Evolutionary conservation across 192 early-diverging fungal species (phyloP), one percentile per base, ranked within the genome.

Genomic region (Linnemannia zychae): DNA sequence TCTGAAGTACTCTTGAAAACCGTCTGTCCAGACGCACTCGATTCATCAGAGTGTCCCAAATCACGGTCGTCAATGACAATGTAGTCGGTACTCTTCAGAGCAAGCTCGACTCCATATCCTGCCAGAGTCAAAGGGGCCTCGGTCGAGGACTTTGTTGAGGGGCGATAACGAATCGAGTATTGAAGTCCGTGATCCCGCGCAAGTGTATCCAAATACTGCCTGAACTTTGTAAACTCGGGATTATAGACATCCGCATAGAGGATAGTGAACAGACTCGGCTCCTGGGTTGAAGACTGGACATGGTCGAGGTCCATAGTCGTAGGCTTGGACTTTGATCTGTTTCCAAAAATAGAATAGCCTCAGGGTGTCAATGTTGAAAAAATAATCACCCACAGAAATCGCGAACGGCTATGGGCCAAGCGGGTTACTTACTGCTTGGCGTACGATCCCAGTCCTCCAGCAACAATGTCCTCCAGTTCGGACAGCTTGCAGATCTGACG

Each of bases 61-160:
- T 94, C 91, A 31, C 98, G 94, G 86, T 99, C 98, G 77, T 99
- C 98, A 50, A 95, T 94, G 24, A 97, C 97, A 86, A 96, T 95
- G 89, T 99, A 99, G 81, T 99, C 99, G 12, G 97, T 97, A 70
- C 92, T 98, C 88, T 99, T 99, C n/a, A 99, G 78, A 17, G 93
- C 95, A 49, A 99, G 90, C 83, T 97, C 97, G 13, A 97, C 97
- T 3, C 97, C 97, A 75, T 98, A 99, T 73, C 99, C 99, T 16
- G 94, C 86, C 36, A 99, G 86, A 16, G 89, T 79, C 31, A 97
- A 77, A 20, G 81, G 86, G 1, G 34, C 22, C 2, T 67, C 33
- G n/a, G 22, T 22, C 20, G 40, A 20, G 20, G 37, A 0, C 24
- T 46, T 71, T 17, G 69, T 33, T 0, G 92, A 78, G 15, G 94